These are phyloP conservation scores for Oligophagozyma castellii DNA, from an alignment of 1,139 yeast species.

Conservation along the genomic window DNA sequence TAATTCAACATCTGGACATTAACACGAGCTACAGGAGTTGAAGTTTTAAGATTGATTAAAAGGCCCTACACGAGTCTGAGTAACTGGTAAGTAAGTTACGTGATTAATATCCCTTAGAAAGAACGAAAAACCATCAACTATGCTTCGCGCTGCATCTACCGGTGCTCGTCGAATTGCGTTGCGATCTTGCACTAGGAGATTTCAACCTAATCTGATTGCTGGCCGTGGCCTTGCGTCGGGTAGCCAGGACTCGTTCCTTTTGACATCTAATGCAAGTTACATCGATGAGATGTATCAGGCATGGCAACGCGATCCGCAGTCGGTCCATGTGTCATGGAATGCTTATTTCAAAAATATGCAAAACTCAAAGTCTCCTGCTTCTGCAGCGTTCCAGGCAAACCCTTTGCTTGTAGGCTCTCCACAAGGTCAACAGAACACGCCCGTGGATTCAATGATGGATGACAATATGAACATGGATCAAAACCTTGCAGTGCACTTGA, in stretches of 20 bases:
- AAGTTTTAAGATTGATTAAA: no score
- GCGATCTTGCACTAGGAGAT: no score
- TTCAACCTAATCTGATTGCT: no score
- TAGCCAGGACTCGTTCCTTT: slow-evolving; percentile 54
- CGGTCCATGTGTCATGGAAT: slow-evolving; percentile 95
- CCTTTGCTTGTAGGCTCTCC: slow-evolving; percentile 61
- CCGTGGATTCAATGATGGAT: slow-evolving; percentile 31
- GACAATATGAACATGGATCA: slow-evolving; percentile 26
- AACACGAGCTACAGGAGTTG: no score
- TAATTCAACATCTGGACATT: no score
- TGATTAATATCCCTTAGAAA: no score
- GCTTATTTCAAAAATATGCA: slow-evolving; percentile 87
- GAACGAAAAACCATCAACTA: no score
- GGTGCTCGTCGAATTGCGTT: no score
- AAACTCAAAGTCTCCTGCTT: slow-evolving; percentile 50
- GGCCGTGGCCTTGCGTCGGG: no score
- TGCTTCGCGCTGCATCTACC: no score
- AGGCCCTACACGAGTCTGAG: no score
- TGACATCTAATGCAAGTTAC: slow-evolving; percentile 77
- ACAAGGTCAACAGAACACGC: slow-evolving; percentile 49
- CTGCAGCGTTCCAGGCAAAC: slow-evolving; percentile 77
- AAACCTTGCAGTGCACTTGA: slow-evolving; percentile 79
- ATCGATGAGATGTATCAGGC: slow-evolving; percentile 97
- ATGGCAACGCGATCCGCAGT: slow-evolving; percentile 79
- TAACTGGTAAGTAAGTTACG: no score